These are phyloP conservation scores for Verbena officinalis DNA, from an alignment of 257 asterid genomes.

Conservation along the genomic window DNA sequence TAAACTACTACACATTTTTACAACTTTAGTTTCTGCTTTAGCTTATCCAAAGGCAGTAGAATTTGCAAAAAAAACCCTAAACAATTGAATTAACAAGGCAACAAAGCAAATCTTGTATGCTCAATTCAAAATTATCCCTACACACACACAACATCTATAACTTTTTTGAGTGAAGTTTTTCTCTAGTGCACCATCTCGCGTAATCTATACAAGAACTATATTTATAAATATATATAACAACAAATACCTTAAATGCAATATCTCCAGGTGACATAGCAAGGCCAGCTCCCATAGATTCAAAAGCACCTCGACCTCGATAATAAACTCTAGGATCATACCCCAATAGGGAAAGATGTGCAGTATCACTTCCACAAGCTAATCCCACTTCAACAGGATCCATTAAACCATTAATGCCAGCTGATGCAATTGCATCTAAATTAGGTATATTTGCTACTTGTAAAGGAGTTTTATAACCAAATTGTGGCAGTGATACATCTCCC, in stretches of 20 bases:
- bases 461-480: slow-evolving; percentile 75
- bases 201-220: no score
- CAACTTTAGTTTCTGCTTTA: no score
- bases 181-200: no score
- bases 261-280: slow-evolving; percentile 96
- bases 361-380: slow-evolving; percentile 94
- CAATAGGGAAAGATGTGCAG: slow-evolving; percentile 91
- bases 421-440: slow-evolving; percentile 82
- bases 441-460: slow-evolving; percentile 75
- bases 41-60: no score
- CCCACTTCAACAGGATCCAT: slow-evolving; percentile 99
- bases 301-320: slow-evolving; percentile 98
- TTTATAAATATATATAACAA: neutral
- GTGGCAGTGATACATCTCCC: slow-evolving; percentile 90
- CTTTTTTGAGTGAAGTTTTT: neutral
- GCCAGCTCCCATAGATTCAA: slow-evolving; percentile 99
- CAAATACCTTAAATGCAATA: slow-evolving; percentile 84
- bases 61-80: no score
- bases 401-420: slow-evolving; percentile 86
- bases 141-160: neutral
- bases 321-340: slow-evolving; percentile 91
- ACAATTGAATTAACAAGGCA: no score
- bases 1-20: no score
- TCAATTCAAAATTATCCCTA: no score
- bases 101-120: no score